phyloP scores from a whole-genome alignment of 805 yeast species.

The Tetrapisispora arboricola region DNA sequence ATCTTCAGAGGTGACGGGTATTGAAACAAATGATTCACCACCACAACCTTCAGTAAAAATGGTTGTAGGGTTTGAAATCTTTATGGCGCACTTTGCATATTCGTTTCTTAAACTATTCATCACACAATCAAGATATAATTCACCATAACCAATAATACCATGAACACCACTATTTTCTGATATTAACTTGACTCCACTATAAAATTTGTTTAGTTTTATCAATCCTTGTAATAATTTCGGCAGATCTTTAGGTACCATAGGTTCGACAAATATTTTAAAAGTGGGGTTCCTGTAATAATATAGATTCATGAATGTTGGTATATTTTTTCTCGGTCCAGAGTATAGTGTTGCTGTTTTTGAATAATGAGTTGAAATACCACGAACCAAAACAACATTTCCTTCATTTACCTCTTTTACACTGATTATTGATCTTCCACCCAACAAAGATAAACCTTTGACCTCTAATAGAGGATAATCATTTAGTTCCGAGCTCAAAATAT shows the following conservation, averaged over 20 bases:
- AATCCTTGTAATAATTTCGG: constrained; percentile 67
- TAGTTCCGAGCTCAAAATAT: constrained; percentile 30
- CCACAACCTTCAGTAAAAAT: constrained; percentile 68
- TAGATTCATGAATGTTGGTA: constrained; percentile 28
- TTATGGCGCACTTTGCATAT: constrained; percentile 58
- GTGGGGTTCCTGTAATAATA: constrained; percentile 45
- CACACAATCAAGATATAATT: constrained; percentile 73
- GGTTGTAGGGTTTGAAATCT: constrained; percentile 76
- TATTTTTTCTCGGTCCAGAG: constrained; percentile 31
- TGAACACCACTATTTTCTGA: constrained; percentile 89
- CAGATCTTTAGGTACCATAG: constrained; percentile 65
- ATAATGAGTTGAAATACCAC: constrained; percentile 49
- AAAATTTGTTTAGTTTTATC: constrained; percentile 48
- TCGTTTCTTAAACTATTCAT: constrained; percentile 62
- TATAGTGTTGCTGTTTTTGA: constrained; percentile 53
- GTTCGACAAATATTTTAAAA: constrained; percentile 76
- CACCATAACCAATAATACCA: constrained; percentile 74
- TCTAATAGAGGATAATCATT: constrained; percentile 35
- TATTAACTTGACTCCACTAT: constrained; percentile 54
- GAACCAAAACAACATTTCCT: constrained; percentile 61
- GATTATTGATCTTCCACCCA: constrained; percentile 63
- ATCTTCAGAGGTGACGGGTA: constrained; percentile 50
- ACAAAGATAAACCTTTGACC: constrained; percentile 33
- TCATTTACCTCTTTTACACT: constrained; percentile 43
- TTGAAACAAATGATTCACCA: constrained; percentile 55